A percentile compares a stretch with the other conserved stretches of the same genome.
Conservation (phyloP, 2,329 filamentous ascomycete species). For the Fusarium chuoi region DNA sequence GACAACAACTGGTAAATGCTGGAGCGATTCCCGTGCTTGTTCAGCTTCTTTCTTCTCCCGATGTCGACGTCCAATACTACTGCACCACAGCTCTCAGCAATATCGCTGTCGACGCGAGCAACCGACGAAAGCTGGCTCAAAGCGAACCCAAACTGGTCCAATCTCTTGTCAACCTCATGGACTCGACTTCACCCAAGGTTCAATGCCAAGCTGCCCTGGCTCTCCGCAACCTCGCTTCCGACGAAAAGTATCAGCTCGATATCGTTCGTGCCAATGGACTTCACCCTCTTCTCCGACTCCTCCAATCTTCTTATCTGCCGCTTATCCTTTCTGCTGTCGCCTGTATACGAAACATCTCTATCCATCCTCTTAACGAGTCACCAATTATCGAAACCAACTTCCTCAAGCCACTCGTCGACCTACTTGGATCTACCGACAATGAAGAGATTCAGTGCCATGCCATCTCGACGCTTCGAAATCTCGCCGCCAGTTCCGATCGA, state of each 20-base stretch:
- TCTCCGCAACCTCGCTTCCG: constrained; percentile 92
- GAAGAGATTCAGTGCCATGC: constrained; percentile 99
- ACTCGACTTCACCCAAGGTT: constrained; percentile 95
- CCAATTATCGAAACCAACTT: constrained; percentile 99
- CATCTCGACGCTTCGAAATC: constrained; percentile 93
- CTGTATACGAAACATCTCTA: constrained; percentile 98
- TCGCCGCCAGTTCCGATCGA: constrained; percentile 94
- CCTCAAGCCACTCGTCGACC: constrained; percentile 89
- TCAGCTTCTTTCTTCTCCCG: constrained; percentile 88
- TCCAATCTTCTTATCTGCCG: constrained; percentile 95
- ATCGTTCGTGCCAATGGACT: constrained; percentile 92
- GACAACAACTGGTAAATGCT: constrained; percentile 95
- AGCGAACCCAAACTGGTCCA: constrained; percentile 92
- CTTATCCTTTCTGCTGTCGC: constrained; percentile 96
- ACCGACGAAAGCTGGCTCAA: constrained; percentile 89
- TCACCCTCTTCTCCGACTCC: constrained; percentile 83
- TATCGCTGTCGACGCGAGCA: constrained; percentile 93
- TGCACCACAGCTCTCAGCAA: constrained; percentile 99
- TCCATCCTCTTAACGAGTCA: constrained; percentile 96
- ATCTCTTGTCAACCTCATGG: constrained; percentile 95
- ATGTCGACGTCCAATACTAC: constrained; percentile 99
- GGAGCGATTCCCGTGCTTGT: constrained; percentile 98
- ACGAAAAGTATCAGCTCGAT: constrained; percentile 98
- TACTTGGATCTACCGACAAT: constrained; percentile 94
- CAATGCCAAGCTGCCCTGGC: constrained; percentile 97